These are phyloP conservation scores for Xylaria sp. DNA, from an alignment of 2,329 filamentous ascomycete species.

Conservation along the genomic window DNA sequence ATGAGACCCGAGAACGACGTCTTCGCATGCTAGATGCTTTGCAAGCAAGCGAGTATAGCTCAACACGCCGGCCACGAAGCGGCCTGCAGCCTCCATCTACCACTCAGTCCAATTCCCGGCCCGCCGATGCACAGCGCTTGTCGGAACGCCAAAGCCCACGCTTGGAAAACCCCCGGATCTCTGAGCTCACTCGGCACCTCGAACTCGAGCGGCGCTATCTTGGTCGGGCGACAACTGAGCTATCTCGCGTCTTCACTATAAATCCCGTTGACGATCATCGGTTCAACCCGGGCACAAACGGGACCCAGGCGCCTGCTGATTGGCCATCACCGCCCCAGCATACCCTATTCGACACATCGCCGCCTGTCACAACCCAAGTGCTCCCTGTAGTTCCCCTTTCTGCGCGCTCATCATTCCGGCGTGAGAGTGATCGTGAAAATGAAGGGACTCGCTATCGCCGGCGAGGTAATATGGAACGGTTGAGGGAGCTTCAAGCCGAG, in stretches of 20 bases:
- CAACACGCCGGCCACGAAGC: background rate
- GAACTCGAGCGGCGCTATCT: slow-evolving; percentile 4
- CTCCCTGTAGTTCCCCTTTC: background rate
- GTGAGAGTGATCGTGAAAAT: background rate
- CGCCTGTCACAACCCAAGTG: background rate
- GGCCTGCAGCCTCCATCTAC: background rate
- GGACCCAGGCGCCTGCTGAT: background rate
- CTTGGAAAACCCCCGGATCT: slow-evolving; percentile 6
- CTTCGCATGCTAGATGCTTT: slow-evolving; percentile 39
- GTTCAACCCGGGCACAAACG: background rate
- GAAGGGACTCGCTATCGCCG: slow-evolving; percentile 6
- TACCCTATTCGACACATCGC: background rate
- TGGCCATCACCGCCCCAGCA: background rate
- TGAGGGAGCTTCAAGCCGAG: background rate
- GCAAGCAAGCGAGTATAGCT: slow-evolving; percentile 21
- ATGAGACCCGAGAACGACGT: slow-evolving; percentile 43
- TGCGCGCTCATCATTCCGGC: background rate
- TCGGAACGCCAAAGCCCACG: slow-evolving; percentile 12
- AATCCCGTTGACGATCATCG: slow-evolving; percentile 6
- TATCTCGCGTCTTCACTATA: background rate
- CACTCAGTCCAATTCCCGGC: slow-evolving; percentile 1
- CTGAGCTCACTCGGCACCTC: slow-evolving; percentile 7
- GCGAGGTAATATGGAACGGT: background rate
- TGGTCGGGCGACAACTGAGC: background rate
- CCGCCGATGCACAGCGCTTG: background rate